A percentile compares a stretch with the other conserved stretches of the same genome.
phyloP scores from a whole-genome alignment of 2,329 filamentous ascomycete species.

The Pestalotiopsis sp. region DNA sequence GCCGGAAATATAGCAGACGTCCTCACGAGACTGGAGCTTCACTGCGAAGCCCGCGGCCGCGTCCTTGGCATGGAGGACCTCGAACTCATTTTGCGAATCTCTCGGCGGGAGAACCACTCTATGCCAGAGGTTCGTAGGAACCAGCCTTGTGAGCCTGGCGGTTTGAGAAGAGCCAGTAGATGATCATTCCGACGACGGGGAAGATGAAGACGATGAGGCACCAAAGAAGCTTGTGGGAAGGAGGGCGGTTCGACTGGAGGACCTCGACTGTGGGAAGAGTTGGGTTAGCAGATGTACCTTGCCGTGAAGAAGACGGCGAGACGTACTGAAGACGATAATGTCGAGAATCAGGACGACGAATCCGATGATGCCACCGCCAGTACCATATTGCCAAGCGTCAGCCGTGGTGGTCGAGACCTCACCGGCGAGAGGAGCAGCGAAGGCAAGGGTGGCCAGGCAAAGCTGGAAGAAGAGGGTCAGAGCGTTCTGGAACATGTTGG shows the following conservation, averaged over 20 bases:
- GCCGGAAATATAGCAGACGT: neutral
- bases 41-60: too few species aligned
- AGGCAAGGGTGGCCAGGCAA: constrained; percentile 47
- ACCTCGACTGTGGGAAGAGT: constrained; percentile 53
- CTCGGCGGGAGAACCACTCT: neutral
- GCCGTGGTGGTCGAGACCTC: constrained; percentile 35
- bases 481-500: constrained; percentile 31
- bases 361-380: constrained; percentile 61
- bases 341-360: constrained; percentile 63
- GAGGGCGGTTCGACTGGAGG: constrained; percentile 61
- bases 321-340: constrained; percentile 62
- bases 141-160: constrained; percentile 53
- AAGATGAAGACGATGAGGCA: constrained; percentile 64
- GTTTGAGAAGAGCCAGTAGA: constrained; percentile 67
- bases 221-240: constrained; percentile 61
- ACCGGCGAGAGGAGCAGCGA: constrained; percentile 46
- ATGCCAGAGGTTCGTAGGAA: constrained; percentile 54
- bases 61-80: neutral
- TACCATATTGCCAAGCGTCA: constrained; percentile 58
- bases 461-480: constrained; percentile 52
- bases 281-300: neutral
- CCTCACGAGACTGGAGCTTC: neutral
- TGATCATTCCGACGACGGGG: constrained; percentile 59
- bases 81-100: neutral
- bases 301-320: neutral